A percentile compares a stretch with the other conserved stretches of the same genome.
These are phyloP conservation scores for Stagonosporopsis vannaccii DNA, from an alignment of 2,329 filamentous ascomycete genomes.

Conservation along the genomic window DNA sequence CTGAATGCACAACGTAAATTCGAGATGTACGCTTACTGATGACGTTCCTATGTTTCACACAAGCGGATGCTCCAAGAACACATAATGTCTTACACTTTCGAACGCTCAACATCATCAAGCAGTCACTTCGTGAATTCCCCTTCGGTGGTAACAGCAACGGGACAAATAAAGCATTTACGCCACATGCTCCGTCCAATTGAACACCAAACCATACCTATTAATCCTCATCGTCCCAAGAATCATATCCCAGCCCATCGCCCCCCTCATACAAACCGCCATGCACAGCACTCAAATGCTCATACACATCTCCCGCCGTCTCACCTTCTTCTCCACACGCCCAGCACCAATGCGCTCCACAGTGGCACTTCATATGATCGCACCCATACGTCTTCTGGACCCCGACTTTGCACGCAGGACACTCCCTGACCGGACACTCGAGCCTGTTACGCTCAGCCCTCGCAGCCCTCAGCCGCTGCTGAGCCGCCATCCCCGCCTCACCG, in stretches of 20 bases:
- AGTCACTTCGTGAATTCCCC: not conserved
- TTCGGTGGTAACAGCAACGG: not conserved
- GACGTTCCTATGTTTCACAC: not conserved
- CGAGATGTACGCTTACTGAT: not conserved
- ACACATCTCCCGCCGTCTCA: constrained; percentile 40
- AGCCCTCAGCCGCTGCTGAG: not conserved
- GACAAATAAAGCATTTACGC: not conserved
- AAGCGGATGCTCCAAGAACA: not conserved
- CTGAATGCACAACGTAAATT: not conserved
- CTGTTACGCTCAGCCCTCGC: constrained; percentile 13
- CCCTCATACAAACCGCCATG: constrained; percentile 6
- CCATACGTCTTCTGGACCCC: constrained; percentile 49
- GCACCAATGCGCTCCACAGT: constrained; percentile 53
- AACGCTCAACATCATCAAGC: not conserved
- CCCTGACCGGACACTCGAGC: constrained; percentile 41
- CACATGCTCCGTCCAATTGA: not conserved
- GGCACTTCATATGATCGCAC: constrained; percentile 48
- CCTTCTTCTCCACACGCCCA: constrained; percentile 48
- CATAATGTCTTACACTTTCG: not conserved
- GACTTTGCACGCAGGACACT: constrained; percentile 48
- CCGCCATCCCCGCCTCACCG: not conserved
- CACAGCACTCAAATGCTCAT: constrained; percentile 45
- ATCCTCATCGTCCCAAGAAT: not conserved
- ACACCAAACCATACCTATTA: not conserved
- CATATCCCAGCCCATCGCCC: not conserved